phyloP scores from a whole-genome alignment of 2,329 filamentous ascomycete genomes.

The Helotiales sp. region DNA sequence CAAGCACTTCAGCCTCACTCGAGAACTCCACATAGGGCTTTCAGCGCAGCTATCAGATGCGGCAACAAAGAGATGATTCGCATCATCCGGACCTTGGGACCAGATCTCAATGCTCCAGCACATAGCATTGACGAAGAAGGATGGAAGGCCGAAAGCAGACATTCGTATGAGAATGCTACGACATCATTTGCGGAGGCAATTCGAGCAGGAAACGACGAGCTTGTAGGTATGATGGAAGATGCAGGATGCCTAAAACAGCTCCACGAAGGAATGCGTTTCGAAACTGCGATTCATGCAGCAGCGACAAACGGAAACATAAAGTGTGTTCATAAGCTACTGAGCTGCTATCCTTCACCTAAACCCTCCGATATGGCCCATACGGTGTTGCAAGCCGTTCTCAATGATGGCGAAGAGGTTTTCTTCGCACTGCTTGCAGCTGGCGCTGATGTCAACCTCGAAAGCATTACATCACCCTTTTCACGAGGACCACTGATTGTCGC shows the following conservation, averaged over 20 bases:
- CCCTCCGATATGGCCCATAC: not conserved
- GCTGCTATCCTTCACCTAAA: not conserved
- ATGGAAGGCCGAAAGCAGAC: not conserved
- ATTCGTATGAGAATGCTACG: not conserved
- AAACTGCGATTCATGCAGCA: not conserved
- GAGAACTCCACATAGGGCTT: not conserved
- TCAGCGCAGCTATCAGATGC: not conserved
- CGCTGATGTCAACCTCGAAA: not conserved
- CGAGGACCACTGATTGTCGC: not conserved
- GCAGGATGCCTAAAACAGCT: not conserved
- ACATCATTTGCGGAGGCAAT: slow-evolving; percentile 1
- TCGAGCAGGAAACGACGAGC: not conserved
- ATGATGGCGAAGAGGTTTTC: not conserved
- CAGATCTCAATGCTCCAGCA: slow-evolving; percentile 4
- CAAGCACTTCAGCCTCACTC: not conserved
- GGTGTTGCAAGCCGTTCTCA: not conserved
- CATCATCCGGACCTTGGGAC: not conserved
- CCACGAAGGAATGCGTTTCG: not conserved
- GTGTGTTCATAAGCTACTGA: not conserved
- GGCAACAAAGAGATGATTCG: not conserved
- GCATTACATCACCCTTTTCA: not conserved
- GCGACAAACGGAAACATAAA: not conserved
- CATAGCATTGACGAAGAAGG: not conserved
- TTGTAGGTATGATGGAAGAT: not conserved
- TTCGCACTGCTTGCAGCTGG: not conserved